Base-by-base conservation (phyloP, 306 rosid genomes). In the Boehmeria nivea region DNA sequence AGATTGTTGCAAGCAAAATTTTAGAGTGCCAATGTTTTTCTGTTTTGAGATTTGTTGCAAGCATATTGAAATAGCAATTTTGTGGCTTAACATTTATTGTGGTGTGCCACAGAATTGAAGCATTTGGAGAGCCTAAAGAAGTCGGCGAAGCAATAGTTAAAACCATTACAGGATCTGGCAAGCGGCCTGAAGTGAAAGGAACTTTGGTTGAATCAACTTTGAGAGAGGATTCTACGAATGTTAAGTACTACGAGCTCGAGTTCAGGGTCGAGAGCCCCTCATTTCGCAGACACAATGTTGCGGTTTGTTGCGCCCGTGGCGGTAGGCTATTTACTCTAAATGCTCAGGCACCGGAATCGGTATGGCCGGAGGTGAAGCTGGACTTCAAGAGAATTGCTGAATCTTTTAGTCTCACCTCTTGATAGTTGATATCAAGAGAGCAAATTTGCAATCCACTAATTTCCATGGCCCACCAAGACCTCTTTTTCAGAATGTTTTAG, bases 261-360 rank as follows among this genome's bases (percentile, higher is more conserved):
- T 91, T 85, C 78, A 77, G 48, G 66, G 95, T 87, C 17, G 96
- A 78, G 67, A 79, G 87, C 40, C 81, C 86, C 12, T 67, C 70
- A 2, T 82, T 83, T 61, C 68, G 9, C 34, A 71, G 95, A 27
- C 96, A 85, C 69, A 93, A 93, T 26, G 63, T 87, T 0, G 83
- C 84, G 0, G 95, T 93, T 10, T 87, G 95, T 54, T 87, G 89
- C 39, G 82, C 81, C 36, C 60, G 67, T 3, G 66, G 52, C 6
- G 99, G 99, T 6, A 76, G 71, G 65, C 75, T 93, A 19, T 83
- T 54, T 28, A 87, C 95, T 7, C 75, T 91, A 21, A 93, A 93
- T 68, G 96, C 94, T 68, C 99, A 93, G 66, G 89, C 88, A 48
- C 96, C 96, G 2, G 95, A 93, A 75, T 66, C 91, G 6, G 78